These are phyloP conservation scores for Schizothecium vesticola DNA, from an alignment of 495 filamentous ascomycete genomes.

Conservation along the genomic window DNA sequence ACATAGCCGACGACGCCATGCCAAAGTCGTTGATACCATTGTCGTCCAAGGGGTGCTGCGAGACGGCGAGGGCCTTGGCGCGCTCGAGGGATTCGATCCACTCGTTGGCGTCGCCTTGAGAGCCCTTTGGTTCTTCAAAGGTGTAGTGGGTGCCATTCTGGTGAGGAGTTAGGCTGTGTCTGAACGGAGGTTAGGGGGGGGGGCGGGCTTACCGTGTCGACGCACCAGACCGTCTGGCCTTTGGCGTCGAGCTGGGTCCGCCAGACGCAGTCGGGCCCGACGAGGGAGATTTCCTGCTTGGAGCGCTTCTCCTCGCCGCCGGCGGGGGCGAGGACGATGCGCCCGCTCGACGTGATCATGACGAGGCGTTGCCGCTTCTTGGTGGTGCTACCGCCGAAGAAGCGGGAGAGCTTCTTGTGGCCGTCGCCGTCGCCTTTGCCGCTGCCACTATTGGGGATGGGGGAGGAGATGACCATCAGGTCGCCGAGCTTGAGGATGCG, in stretches of 20 bases:
- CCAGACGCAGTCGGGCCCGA: conserved; percentile 67
- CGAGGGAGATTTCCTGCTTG: conserved; percentile 81
- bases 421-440: conserved; percentile 50
- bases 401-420: conserved; percentile 80
- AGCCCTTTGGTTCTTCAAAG: conserved; percentile 63
- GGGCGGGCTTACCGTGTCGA: conserved; percentile 70
- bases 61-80: conserved; percentile 72
- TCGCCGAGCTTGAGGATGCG: conserved; percentile 93
- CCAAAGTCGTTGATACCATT: conserved; percentile 64
- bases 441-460: conserved; percentile 64
- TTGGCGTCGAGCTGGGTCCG: conserved; percentile 75
- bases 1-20: conserved; percentile 53
- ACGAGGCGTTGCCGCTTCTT: conserved; percentile 92
- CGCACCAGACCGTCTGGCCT: conserved; percentile 78
- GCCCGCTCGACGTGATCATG: conserved; percentile 88
- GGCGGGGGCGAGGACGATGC: conserved; percentile 84
- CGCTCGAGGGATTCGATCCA: conserved; percentile 83
- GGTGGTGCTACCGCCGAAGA: conserved; percentile 82
- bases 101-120: conserved; percentile 45
- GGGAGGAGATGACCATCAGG: conserved; percentile 71
- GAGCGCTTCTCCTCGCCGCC: conserved; percentile 94
- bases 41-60: conserved; percentile 62
- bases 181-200: not conserved
- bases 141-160: conserved; percentile 86
- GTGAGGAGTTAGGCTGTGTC: not conserved